A percentile compares a stretch with the other conserved stretches of the same genome.
Conservation (phyloP, 805 yeast species). For the Metschnikowia borealis region DNA sequence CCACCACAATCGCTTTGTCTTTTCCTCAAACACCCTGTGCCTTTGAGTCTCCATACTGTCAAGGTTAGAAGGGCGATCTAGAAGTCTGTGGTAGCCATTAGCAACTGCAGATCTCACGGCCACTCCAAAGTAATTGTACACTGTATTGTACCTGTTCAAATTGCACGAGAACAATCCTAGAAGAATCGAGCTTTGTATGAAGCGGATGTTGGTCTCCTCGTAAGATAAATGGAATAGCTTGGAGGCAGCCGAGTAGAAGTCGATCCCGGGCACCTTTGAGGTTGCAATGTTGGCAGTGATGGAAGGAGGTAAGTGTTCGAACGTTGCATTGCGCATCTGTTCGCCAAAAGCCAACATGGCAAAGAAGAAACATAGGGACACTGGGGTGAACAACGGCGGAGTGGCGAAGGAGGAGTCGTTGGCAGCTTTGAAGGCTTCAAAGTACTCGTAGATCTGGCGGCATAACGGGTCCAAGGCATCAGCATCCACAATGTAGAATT, state of each 20-base stretch:
- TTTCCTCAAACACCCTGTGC: constrained; percentile 20
- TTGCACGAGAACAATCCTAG: constrained; percentile 37
- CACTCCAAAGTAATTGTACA: constrained; percentile 37
- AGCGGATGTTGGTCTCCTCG: constrained; percentile 28
- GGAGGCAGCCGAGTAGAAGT: constrained; percentile 29
- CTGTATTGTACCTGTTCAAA: constrained; percentile 34
- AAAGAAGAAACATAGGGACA: constrained; percentile 29
- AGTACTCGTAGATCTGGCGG: constrained; percentile 15
- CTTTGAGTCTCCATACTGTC: constrained; percentile 1
- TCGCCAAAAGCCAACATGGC: constrained; percentile 37
- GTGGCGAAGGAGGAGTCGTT: constrained; percentile 3
- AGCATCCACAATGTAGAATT: constrained; percentile 32
- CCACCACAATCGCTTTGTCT: constrained; percentile 41
- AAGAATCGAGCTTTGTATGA: constrained; percentile 32
- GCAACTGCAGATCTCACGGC: constrained; percentile 38
- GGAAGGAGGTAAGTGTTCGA: constrained; percentile 9
- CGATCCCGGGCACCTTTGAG: constrained; percentile 31
- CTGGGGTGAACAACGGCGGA: constrained; percentile 12
- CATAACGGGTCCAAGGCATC: constrained; percentile 17
- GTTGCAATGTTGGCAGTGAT: constrained; percentile 6
- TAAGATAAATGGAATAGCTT: constrained; percentile 30
- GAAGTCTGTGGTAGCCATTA: constrained; percentile 35
- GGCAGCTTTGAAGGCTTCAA: not conserved
- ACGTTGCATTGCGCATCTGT: constrained; percentile 23
- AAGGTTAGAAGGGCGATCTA: constrained; percentile 8